Conservation (phyloP, 306 rosid genomes). For the Malus sieversii region DNA sequence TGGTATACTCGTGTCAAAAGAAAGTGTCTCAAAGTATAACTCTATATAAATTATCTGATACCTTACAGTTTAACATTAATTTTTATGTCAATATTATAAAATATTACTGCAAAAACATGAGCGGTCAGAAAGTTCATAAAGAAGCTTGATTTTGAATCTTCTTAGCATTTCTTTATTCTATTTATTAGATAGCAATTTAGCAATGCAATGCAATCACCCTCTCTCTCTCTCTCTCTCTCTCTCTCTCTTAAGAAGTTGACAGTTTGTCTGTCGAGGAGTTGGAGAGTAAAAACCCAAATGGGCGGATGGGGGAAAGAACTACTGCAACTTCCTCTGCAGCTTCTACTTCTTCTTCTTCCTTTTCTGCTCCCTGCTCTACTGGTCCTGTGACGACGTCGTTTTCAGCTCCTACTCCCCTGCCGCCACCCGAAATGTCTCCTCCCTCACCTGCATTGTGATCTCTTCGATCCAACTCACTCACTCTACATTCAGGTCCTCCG, state of each 20-base stretch:
- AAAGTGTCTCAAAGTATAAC: fast-evolving
- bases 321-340: slow-evolving; percentile 65
- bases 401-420: slow-evolving; percentile 27
- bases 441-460: slow-evolving; percentile 35
- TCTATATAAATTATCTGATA: fast-evolving
- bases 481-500: slow-evolving; percentile 27
- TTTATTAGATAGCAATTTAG: not conserved
- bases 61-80: fast-evolving
- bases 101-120: no score
- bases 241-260: slow-evolving; percentile 27
- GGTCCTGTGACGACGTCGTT: slow-evolving; percentile 46
- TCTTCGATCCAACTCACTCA: slow-evolving; percentile 37
- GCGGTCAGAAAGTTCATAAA: no score
- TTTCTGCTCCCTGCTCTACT: slow-evolving; percentile 4
- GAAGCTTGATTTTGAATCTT: no score
- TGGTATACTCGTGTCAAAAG: no score
- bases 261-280: slow-evolving; percentile 19
- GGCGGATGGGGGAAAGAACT: slow-evolving; percentile 49
- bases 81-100: fast-evolving
- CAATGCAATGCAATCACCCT: not conserved
- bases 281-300: slow-evolving; percentile 26
- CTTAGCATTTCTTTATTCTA: not conserved
- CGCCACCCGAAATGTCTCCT: not conserved
- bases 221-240: no score
- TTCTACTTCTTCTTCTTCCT: slow-evolving; percentile 22